Percentiles rank a stretch among this genome's conserved stretches.
Conservation (phyloP, 441 rosid species). For the Brassica balearica region DNA sequence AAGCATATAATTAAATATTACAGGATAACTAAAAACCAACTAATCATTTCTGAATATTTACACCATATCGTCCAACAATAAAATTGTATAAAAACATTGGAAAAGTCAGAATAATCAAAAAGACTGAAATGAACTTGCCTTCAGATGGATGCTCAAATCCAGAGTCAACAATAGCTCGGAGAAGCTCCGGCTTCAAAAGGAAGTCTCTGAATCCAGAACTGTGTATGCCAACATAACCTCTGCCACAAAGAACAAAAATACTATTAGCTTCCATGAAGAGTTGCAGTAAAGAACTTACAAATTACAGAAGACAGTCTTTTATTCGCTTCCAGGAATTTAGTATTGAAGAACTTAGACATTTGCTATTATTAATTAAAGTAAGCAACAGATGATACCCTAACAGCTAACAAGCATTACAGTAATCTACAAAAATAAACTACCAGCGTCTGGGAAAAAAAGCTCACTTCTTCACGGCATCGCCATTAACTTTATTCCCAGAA, state of each 20-base stretch:
- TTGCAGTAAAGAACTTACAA: too few species aligned
- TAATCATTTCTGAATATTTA: too few species aligned
- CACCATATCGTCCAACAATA: too few species aligned
- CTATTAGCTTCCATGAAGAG: background rate
- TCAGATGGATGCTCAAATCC: conserved; percentile 99
- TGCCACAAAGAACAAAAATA: conserved; percentile 29
- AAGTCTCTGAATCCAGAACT: conserved; percentile 55
- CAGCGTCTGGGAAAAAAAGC: conserved; percentile 29
- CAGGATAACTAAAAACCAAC: too few species aligned
- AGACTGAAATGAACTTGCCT: conserved; percentile 55
- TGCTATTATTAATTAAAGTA: background rate
- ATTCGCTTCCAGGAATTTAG: too few species aligned
- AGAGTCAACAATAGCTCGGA: conserved; percentile 94
- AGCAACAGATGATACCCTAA: background rate
- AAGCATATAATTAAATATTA: too few species aligned
- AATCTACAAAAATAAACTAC: too few species aligned
- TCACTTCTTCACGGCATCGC: conserved; percentile 89
- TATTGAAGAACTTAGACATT: too few species aligned
- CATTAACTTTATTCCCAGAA: conserved; percentile 77
- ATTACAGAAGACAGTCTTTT: too few species aligned
- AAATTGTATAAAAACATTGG: too few species aligned
- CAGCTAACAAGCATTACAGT: too few species aligned
- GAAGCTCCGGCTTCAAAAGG: conserved; percentile 98
- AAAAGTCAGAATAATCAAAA: too few species aligned
- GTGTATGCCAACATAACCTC: conserved; percentile 99